Base-by-base conservation (phyloP, 805 yeast genomes). In the Hanseniaspora meyeri region DNA sequence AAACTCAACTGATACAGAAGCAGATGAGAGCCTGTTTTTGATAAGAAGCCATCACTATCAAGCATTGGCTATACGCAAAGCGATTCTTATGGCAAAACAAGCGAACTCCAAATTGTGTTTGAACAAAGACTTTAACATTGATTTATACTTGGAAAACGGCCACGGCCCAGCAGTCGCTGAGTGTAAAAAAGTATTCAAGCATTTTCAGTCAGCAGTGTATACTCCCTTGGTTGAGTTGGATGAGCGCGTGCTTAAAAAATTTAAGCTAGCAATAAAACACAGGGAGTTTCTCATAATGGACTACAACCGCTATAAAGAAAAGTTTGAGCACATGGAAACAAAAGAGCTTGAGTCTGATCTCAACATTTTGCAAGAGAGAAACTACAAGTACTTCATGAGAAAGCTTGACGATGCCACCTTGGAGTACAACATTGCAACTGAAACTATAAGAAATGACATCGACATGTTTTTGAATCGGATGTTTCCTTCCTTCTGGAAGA, bases 271-370 rank as follows among this genome's bases (percentile, higher is more conserved):
- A 1, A 32, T 50, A 1, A 32, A 50, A 20, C 43, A 29, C 43
- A 42, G 54, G 17, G 39, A 19, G 20, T 27, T 40, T 32, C 20
- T 42, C 10, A 31, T 50, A 6, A 31, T 24, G 29, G 40, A 50
- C 4, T 50, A 42, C 20, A 50, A 50, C n/a, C 16, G 54, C 14
- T 50, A 50, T 32, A 50, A 42, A 20, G 39, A 43, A 16, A 50
- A 50, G 36, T 50, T 50, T 34, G 40, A 50, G 16, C 20, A 19
- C 14, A 3, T 50, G 34, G 54, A 50, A 32, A 6, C 19, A 12
- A 50, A 50, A 50, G 54, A 50, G 39, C 43, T 50, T 6, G 20
- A 31, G 7, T 3, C 32, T 6, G 47, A 42, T 32, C 39, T 50
- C 14, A 50, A 42, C 24, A 7, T 50, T 11, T 20, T 50, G 11